Base-by-base conservation (phyloP, 768 basidiomycete species). In the Agaricus subrufescens region DNA sequence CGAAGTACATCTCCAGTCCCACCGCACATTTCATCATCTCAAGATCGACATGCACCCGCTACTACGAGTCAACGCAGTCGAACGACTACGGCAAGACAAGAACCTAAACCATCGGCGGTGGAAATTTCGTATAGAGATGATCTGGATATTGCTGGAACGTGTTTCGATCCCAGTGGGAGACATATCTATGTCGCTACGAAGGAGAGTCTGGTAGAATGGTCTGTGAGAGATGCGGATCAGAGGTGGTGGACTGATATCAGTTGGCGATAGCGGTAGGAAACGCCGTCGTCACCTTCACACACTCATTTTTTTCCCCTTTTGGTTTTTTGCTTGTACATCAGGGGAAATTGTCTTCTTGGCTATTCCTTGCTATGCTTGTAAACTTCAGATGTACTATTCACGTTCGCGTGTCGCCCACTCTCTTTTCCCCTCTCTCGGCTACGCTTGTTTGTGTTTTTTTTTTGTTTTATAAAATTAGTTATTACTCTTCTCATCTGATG, bases 191-290 rank as follows among this genome's bases (percentile, higher is more conserved):
- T 69, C 37, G 65, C 66, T 6, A 65, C 62, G 14, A 50, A 57
- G 25, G 58, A 59, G 30, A 58, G 63, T 29, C 45, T 58, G 44
- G 62, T 60, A 46, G 48, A 50, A 51, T 60, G 60, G 61, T 57
- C 46, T 23, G 26, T 94, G 51, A 75, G 80, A 23, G 87, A 86
- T 4, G 81, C 83, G 12, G 85, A 86, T 60, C 88, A 86, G 74
- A 73, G 80, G 50, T 91, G 87, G 87, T 90, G 85, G 84, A 70
- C 75, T 44, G 79, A 74, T 60, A 74, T 75, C 46, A 68, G 68
- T 29, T 81, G 79, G 79, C 69, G 65, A 51, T 79, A 60, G 52
- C 19, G 19, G 19, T 19, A 19, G 19, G 19, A 19, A 19, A 19
- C 19, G 19, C 19, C 19, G 19, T 19, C 19, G 19, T 19, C 19